Evolutionary conservation across 192 early-diverging fungal species (phyloP), one percentile per base, ranked within the genome.

Genomic region (Lobosporangium transversale): DNA sequence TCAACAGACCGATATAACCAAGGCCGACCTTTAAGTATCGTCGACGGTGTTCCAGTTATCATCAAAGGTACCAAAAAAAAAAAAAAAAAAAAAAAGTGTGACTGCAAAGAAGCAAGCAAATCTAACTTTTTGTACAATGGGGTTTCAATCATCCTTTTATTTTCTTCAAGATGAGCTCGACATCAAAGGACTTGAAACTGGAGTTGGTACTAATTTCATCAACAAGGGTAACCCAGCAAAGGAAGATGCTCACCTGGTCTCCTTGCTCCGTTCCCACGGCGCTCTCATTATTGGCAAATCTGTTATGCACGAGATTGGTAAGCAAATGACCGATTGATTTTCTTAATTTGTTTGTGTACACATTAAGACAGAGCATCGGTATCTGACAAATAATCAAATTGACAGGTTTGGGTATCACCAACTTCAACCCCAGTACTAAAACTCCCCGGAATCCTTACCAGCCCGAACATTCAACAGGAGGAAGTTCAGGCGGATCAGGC

Each of bases 221-320:
- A 82, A 89, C 64, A 62, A 68, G 58, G 78, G 68, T 8, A 73
- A 71, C 27, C 80, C 74, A 17, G 81, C 86, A 10, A 51, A 44
- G 31, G 32, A 70, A 1, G 90, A 93, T 58, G 87, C 88, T 10
- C 63, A 66, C 18, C 40, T 82, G 10, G 84, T 90, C 1, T 23
- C 78, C 3, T 63, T 80, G 50, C 78, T 93, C 10, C 81, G 84
- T 43, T 70, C 73, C 1, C 76, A 83, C 4, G 92, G 91, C 24
- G 90, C 87, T 0, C 80, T 93, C 54, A 85, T 91, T 58, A 66
- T 89, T 32, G 91, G 91, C 21, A 89, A 90, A 20, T 79, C 90
- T 0, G 82, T 79, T 29, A 94, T 94, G 93, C 85, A 91, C 52
- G 93, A 94, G 62, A 68, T 92, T 21, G 92, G 91, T 50, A 85